phyloP scores from a whole-genome alignment of 192 early-diverging fungal genomes.

The Coemansia brasiliensis region DNA sequence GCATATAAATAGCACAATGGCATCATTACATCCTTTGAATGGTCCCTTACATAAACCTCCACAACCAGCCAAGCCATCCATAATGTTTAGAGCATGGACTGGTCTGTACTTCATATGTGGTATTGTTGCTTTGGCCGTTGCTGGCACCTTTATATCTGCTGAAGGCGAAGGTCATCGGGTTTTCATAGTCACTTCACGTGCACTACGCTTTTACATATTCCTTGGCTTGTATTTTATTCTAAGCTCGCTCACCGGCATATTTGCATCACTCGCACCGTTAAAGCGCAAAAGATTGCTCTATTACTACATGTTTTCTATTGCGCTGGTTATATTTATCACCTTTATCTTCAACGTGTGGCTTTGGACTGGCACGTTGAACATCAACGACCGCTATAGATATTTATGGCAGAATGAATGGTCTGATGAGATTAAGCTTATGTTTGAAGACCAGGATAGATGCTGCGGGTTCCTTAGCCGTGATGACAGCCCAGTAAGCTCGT shows the following conservation, averaged over 20 bases:
- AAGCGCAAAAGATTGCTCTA: constrained; percentile 26
- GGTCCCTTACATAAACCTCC: background rate
- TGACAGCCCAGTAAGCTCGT: constrained; percentile 23
- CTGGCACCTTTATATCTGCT: constrained; percentile 27
- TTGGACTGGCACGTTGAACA: constrained; percentile 44
- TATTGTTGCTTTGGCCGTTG: constrained; percentile 19
- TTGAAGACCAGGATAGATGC: constrained; percentile 28
- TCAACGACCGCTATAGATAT: constrained; percentile 18
- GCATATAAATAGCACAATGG: too few species aligned
- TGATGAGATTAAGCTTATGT: constrained; percentile 25
- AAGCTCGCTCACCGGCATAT: constrained; percentile 19
- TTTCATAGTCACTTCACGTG: constrained; percentile 16
- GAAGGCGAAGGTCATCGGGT: constrained; percentile 17
- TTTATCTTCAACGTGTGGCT: constrained; percentile 29
- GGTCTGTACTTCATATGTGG: constrained; percentile 14
- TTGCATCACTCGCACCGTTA: constrained; percentile 31
- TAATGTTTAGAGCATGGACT: constrained; percentile 8
- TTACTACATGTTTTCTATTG: constrained; percentile 13
- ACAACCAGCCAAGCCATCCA: background rate
- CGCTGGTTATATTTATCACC: constrained; percentile 19
- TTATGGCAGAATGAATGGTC: constrained; percentile 35
- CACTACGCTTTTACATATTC: constrained; percentile 30
- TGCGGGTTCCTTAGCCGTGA: constrained; percentile 39
- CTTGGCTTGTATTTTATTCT: constrained; percentile 27
- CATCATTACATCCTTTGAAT: background rate